Evolutionary conservation across 495 filamentous ascomycete species (phyloP).

Genomic region (Xylaria sp.): DNA sequence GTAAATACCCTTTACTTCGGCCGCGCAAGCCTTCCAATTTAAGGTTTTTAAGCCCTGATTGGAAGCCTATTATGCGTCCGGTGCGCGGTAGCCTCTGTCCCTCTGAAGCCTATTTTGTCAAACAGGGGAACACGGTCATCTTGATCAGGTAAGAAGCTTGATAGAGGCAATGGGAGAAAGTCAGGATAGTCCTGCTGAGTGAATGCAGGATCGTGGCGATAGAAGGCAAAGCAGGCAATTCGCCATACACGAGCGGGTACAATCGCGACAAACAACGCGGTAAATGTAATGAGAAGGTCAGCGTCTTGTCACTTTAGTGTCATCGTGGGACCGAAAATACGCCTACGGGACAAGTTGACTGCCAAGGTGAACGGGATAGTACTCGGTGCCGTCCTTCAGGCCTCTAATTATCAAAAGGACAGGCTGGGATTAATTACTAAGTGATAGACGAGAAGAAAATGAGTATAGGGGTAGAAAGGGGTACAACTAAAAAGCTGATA

Average conservation of each 20-base stretch:
- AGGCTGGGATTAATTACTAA: not conserved
- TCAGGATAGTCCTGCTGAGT: not conserved
- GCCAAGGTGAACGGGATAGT: constrained; percentile 4
- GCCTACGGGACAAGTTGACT: constrained; percentile 19
- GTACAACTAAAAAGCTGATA: too few species aligned
- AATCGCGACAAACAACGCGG: constrained; percentile 21
- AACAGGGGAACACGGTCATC: not conserved
- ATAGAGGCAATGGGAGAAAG: not conserved
- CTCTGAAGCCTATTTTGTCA: not conserved
- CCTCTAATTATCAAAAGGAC: not conserved
- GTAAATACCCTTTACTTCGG: not conserved
- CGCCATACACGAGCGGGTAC: constrained; percentile 20
- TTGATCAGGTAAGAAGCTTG: not conserved
- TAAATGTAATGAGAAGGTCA: constrained; percentile 11
- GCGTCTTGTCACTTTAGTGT: constrained; percentile 7
- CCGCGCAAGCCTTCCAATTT: not conserved
- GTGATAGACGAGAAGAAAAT: too few species aligned
- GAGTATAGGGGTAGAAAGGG: too few species aligned
- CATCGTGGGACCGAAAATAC: not conserved
- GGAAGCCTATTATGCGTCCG: not conserved
- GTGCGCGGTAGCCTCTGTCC: not conserved
- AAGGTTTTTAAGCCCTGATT: not conserved
- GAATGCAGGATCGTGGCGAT: not conserved
- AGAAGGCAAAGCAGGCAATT: constrained; percentile 24
- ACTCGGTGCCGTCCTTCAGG: not conserved